Conservation (phyloP, 2,329 filamentous ascomycete species). For the Proliferodiscus dingleyae region DNA sequence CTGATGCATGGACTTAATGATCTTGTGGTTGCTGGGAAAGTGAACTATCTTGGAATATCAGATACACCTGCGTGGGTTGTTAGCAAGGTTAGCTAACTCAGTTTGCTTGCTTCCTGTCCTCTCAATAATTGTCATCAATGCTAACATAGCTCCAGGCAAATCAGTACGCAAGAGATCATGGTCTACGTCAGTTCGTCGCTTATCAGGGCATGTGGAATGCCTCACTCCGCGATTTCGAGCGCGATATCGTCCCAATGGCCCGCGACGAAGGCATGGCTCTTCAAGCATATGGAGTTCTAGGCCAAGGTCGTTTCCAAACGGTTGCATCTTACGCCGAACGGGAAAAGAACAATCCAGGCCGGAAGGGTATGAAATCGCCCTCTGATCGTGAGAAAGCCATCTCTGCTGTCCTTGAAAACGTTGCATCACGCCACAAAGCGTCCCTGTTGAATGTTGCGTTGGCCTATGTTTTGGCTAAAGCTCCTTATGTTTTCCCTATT, state of each 20-base stretch:
- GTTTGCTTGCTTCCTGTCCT: background rate
- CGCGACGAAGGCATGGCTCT: slow-evolving; percentile 50
- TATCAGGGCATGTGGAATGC: slow-evolving; percentile 63
- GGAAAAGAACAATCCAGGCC: slow-evolving; percentile 34
- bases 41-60: slow-evolving; percentile 60
- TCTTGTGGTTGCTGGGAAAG: slow-evolving; percentile 54
- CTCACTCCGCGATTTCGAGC: slow-evolving; percentile 54
- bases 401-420: slow-evolving; percentile 50
- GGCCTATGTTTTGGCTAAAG: slow-evolving; percentile 55
- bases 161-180: slow-evolving; percentile 60
- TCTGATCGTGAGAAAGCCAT: slow-evolving; percentile 41
- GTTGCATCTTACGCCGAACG: slow-evolving; percentile 40
- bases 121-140: background rate
- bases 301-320: slow-evolving; percentile 42
- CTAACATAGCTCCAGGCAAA: slow-evolving; percentile 52
- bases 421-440: slow-evolving; percentile 50
- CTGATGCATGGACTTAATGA: slow-evolving; percentile 62
- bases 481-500: slow-evolving; percentile 53
- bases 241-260: slow-evolving; percentile 56
- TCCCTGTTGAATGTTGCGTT: slow-evolving; percentile 48
- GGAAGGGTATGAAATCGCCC: slow-evolving; percentile 23
- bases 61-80: slow-evolving; percentile 67
- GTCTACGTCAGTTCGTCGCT: slow-evolving; percentile 61
- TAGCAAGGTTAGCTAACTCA: slow-evolving; percentile 15
- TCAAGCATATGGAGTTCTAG: slow-evolving; percentile 47